Evolutionary conservation across 2,329 filamentous ascomycete genomes (phyloP).

Genomic region (Metarhizium brunneum): DNA sequence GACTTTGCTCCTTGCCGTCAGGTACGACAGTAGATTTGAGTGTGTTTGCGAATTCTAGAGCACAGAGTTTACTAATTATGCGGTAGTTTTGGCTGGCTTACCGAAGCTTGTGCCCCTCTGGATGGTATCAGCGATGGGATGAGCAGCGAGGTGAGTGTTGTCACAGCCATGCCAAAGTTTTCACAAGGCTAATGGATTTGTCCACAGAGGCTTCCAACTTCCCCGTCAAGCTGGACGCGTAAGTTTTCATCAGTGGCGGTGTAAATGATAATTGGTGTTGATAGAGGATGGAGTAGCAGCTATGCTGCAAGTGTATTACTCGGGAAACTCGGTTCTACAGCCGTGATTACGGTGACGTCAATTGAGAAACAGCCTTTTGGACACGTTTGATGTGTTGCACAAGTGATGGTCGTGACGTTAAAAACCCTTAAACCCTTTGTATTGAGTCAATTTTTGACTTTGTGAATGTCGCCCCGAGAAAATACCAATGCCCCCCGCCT

Average conservation of each 20-base stretch:
- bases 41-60: background rate
- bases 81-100: conserved; percentile 89
- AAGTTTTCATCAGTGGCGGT: conserved; percentile 20
- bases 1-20: conserved; percentile 95
- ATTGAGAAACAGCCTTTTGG: conserved; percentile 6
- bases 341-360: conserved; percentile 14
- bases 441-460: background rate
- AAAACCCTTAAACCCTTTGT: background rate
- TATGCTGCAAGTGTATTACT: conserved; percentile 28
- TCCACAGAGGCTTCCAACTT: conserved; percentile 56
- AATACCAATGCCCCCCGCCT: background rate
- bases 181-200: conserved; percentile 13
- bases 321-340: conserved; percentile 19
- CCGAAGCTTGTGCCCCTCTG: conserved; percentile 92
- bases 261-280: conserved; percentile 11
- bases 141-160: conserved; percentile 76
- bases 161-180: background rate
- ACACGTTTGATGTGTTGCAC: conserved; percentile 1
- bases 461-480: conserved; percentile 1
- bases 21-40: conserved; percentile 42
- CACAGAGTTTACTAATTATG: conserved; percentile 11
- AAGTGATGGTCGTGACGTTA: background rate
- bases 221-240: conserved; percentile 55
- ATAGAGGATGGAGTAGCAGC: conserved; percentile 22
- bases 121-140: conserved; percentile 93